Percentiles rank a stretch among this genome's conserved stretches.
Conservation (phyloP, 192 early-diverging fungal genomes). For the Umbelopsis ramanniana region DNA sequence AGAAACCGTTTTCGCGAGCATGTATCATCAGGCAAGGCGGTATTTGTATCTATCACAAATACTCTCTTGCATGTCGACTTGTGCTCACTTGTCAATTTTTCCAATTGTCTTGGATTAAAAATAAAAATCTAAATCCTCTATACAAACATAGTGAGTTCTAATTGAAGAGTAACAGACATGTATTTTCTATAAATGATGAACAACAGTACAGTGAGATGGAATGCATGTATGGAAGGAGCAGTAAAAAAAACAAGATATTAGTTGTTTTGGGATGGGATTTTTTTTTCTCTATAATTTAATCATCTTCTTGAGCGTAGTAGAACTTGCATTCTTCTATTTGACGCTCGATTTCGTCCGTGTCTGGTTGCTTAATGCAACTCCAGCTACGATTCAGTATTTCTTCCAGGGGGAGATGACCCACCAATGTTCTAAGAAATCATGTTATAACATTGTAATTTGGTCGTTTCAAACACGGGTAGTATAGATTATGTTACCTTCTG, state of each 20-base stretch:
- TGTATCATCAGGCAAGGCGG: background rate
- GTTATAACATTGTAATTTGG: background rate
- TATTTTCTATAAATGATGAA: background rate
- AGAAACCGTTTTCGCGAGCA: slow-evolving; percentile 21
- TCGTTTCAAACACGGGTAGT: background rate
- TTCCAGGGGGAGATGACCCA: slow-evolving; percentile 81
- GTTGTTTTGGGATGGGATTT: too few species aligned
- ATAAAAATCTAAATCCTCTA: slow-evolving; percentile 13
- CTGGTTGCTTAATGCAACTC: slow-evolving; percentile 54
- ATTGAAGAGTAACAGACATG: background rate
- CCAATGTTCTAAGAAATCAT: slow-evolving; percentile 67
- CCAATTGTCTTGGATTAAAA: slow-evolving; percentile 14
- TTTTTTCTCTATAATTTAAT: slow-evolving; percentile 5
- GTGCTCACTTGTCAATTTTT: slow-evolving; percentile 19
- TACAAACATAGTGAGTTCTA: background rate
- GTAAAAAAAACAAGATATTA: background rate
- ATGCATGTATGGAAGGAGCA: background rate
- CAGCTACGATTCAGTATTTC: slow-evolving; percentile 66
- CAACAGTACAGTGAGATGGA: background rate
- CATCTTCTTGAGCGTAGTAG: slow-evolving; percentile 43
- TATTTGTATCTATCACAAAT: slow-evolving; percentile 2
- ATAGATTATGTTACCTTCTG: slow-evolving; percentile 50
- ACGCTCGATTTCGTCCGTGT: slow-evolving; percentile 34
- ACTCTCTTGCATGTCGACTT: background rate
- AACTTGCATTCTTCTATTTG: slow-evolving; percentile 41